These are phyloP conservation scores for Polygonum aviculare DNA, from an alignment of 148 eudicot species.

Conservation along the genomic window DNA sequence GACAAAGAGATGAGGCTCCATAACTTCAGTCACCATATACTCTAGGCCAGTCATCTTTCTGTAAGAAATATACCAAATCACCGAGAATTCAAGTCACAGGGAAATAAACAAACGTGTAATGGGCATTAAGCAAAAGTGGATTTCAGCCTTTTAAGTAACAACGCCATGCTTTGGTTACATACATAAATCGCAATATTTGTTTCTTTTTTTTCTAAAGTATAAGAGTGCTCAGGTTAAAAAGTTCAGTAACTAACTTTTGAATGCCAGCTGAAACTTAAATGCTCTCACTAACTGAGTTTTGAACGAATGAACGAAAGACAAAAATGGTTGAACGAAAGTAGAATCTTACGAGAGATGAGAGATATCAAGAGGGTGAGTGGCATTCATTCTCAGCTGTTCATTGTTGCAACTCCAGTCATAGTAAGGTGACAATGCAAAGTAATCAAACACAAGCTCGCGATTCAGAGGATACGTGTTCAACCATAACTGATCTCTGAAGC, in stretches of 20 bases:
- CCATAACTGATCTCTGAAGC: constrained; percentile 93
- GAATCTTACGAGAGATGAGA: constrained; percentile 75
- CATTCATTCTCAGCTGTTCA: constrained; percentile 59
- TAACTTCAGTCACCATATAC: constrained; percentile 66
- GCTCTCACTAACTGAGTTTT: neutral
- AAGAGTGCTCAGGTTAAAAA: neutral
- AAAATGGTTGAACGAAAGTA: neutral
- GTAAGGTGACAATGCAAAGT: constrained; percentile 87
- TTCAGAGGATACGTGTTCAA: constrained; percentile 76
- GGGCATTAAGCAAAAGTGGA: neutral
- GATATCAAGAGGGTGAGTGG: constrained; percentile 75
- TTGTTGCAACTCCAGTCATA: constrained; percentile 80
- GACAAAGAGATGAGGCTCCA: constrained; percentile 83
- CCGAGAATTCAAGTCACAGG: neutral
- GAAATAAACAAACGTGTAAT: neutral
- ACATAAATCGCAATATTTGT: neutral
- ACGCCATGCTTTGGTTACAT: neutral
- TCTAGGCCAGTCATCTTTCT: constrained; percentile 91
- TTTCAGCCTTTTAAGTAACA: neutral
- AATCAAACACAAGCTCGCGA: constrained; percentile 81
- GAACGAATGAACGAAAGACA: neutral
- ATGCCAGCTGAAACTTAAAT: neutral
- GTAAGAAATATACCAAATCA: constrained; percentile 12
- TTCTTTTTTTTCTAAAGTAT: neutral
- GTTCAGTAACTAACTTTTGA: too few species aligned